Conservation (phyloP, 2,329 filamentous ascomycete genomes). For the Elsinoe arachidis region DNA sequence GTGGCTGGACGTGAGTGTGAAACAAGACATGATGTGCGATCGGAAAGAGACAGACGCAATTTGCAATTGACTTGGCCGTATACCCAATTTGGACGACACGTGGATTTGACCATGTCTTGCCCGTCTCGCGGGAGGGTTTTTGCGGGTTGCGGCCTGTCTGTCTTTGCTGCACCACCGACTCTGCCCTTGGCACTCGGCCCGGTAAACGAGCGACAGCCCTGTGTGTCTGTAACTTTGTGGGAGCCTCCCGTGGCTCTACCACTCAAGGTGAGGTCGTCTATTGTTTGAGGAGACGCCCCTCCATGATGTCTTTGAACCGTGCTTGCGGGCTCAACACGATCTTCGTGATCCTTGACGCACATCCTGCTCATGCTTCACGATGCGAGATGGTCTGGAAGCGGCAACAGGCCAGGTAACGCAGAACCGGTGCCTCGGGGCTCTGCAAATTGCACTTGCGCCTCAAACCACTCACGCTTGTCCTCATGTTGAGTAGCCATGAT, state of each 20-base stretch:
- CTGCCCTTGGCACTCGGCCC: conserved; percentile 4
- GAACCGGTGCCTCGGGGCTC: not conserved
- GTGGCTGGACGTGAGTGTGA: not conserved
- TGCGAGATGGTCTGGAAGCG: not conserved
- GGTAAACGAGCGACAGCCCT: not conserved
- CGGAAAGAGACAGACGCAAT: not conserved
- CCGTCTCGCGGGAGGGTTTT: not conserved
- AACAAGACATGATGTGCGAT: not conserved
- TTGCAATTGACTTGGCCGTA: not conserved
- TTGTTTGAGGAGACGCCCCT: conserved; percentile 5
- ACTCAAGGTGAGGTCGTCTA: conserved; percentile 10
- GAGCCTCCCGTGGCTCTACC: conserved; percentile 2
- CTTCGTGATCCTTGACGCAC: conserved; percentile 1
- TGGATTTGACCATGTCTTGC: not conserved
- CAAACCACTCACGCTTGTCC: not conserved
- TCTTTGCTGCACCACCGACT: not conserved
- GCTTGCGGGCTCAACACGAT: conserved; percentile 9
- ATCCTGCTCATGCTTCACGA: not conserved
- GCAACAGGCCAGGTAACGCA: not conserved
- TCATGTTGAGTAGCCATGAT: not conserved
- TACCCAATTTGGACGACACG: not conserved
- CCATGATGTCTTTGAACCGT: not conserved
- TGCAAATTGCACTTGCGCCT: not conserved
- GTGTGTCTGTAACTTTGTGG: not conserved
- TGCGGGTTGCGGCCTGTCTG: not conserved